phyloP scores from a whole-genome alignment of 2,329 filamentous ascomycete species.

The Acrodontium crateriforme region DNA sequence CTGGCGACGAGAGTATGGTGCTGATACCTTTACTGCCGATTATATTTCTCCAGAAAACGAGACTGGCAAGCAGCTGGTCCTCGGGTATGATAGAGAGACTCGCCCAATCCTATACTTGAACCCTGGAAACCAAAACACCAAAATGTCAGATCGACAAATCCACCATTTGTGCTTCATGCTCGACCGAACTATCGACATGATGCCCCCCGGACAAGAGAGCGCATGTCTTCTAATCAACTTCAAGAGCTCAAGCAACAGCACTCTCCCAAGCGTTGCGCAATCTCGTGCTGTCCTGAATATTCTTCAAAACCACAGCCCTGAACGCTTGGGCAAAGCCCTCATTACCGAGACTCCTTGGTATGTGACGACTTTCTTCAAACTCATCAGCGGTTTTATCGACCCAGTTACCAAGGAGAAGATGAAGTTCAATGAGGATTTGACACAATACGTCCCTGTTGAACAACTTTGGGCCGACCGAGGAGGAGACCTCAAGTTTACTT shows the following conservation, averaged over 20 bases:
- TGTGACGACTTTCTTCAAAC: conserved; percentile 86
- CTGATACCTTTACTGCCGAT: conserved; percentile 65
- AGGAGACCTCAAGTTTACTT: conserved; percentile 76
- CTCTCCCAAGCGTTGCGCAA: conserved; percentile 62
- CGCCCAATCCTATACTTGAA: conserved; percentile 86
- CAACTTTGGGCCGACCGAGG: conserved; percentile 72
- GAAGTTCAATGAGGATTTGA: conserved; percentile 91
- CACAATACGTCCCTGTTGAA: conserved; percentile 61
- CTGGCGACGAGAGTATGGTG: conserved; percentile 84
- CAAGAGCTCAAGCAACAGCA: conserved; percentile 60
- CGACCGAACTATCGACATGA: conserved; percentile 75
- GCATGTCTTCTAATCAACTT: conserved; percentile 85
- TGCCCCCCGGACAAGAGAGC: conserved; percentile 76
- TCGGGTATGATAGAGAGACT: conserved; percentile 74
- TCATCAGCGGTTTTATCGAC: conserved; percentile 93
- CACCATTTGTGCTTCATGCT: conserved; percentile 95
- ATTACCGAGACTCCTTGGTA: conserved; percentile 89
- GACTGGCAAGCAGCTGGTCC: conserved; percentile 84
- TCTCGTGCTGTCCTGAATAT: conserved; percentile 79
- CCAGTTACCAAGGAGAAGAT: conserved; percentile 87
- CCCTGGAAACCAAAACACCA: conserved; percentile 85
- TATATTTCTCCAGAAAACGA: conserved; percentile 90
- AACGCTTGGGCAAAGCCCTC: conserved; percentile 74
- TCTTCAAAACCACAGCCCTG: conserved; percentile 89
- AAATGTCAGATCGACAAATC: conserved; percentile 70